Evolutionary conservation across 495 filamentous ascomycete species (phyloP).

Genomic region (Entonaema liquescens): DNA sequence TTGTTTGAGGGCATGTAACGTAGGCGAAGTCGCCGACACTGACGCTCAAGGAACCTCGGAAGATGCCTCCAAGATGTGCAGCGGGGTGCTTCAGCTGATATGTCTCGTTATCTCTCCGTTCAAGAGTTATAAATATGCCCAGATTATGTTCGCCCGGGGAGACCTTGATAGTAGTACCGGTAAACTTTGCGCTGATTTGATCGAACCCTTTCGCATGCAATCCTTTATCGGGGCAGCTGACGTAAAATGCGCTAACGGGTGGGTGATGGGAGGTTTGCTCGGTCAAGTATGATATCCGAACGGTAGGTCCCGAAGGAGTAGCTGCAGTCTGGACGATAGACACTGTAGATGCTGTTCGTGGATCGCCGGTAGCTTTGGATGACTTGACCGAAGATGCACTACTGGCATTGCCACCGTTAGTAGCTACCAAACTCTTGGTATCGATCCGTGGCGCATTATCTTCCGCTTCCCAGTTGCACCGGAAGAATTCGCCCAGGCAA

Average conservation of each 20-base stretch:
- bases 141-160: conserved; percentile 91
- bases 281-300: conserved; percentile 89
- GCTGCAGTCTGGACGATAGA: conserved; percentile 53
- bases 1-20: conserved; percentile 84
- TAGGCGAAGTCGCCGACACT: conserved; percentile 89
- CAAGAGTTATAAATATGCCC: conserved; percentile 91
- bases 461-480: conserved; percentile 94
- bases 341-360: conserved; percentile 52
- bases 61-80: conserved; percentile 88
- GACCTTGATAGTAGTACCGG: conserved; percentile 91
- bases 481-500: conserved; percentile 95
- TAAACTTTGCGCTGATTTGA: conserved; percentile 97
- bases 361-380: conserved; percentile 43
- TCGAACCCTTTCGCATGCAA: conserved; percentile 90
- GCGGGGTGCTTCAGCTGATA: conserved; percentile 95
- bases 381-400: conserved; percentile 62
- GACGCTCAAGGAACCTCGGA: conserved; percentile 83
- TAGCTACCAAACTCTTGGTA: conserved; percentile 45
- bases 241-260: conserved; percentile 94
- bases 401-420: conserved; percentile 48
- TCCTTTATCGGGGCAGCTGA: conserved; percentile 91
- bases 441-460: conserved; percentile 66
- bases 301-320: conserved; percentile 59
- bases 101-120: conserved; percentile 81
- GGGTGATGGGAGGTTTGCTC: conserved; percentile 99